A percentile compares a stretch with the other conserved stretches of the same genome.
phyloP scores from a whole-genome alignment of 176 grass and related monocot species.

The Leersia perrieri region DNA sequence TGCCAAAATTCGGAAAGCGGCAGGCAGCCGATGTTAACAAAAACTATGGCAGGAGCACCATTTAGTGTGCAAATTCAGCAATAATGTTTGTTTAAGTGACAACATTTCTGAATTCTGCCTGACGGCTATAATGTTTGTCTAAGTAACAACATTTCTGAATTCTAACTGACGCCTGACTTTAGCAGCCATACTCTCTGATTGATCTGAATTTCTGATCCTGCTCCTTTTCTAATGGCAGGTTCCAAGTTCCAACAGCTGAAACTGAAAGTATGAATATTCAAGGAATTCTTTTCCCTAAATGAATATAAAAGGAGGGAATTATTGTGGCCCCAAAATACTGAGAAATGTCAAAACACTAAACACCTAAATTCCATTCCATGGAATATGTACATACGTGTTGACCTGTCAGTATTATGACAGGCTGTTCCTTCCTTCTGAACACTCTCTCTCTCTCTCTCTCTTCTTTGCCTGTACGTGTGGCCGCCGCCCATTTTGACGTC shows the following conservation, averaged over 20 bases:
- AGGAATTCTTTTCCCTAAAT: background rate
- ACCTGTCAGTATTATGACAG: background rate
- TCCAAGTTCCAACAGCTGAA: background rate
- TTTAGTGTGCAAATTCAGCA: background rate
- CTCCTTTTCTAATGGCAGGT: background rate
- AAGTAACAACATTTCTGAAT: too few relatives aligned
- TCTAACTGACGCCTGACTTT: background rate
- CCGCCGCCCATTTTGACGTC: conserved; percentile 26
- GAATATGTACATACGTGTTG: background rate
- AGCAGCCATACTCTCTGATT: background rate
- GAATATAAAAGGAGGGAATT: background rate
- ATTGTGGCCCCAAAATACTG: background rate
- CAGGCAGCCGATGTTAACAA: background rate
- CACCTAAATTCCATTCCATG: background rate
- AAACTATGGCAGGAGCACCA: background rate
- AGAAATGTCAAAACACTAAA: background rate
- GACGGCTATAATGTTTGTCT: too few relatives aligned
- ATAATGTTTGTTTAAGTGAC: too few relatives aligned
- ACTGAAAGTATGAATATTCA: background rate
- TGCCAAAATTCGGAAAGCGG: background rate
- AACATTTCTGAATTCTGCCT: too few relatives aligned
- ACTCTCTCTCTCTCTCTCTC: too few relatives aligned
- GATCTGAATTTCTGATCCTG: background rate
- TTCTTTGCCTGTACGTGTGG: too few relatives aligned
- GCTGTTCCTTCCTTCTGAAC: background rate